Conservation (phyloP, 768 basidiomycete genomes). For the Psilocybe cubensis region DNA sequence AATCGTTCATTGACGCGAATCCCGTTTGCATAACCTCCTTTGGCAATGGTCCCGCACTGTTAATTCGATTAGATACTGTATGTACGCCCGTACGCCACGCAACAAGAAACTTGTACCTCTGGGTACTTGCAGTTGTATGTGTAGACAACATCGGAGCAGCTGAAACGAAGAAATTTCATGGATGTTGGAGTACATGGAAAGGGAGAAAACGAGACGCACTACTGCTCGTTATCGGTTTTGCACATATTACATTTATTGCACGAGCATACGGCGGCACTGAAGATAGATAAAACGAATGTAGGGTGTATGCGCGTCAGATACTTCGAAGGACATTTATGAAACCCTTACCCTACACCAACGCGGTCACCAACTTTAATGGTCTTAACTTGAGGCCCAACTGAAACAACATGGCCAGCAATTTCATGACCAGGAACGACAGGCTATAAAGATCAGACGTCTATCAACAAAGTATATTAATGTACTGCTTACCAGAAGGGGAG, state of each 20-base stretch:
- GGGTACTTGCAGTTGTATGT: conserved; percentile 48
- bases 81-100: no score
- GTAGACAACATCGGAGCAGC: conserved; percentile 43
- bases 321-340: background rate
- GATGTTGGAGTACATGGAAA: background rate
- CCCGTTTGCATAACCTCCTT: conserved; percentile 53
- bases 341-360: conserved; percentile 48
- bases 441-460: conserved; percentile 15
- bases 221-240: conserved; percentile 56
- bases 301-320: background rate
- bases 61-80: background rate
- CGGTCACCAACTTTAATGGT: conserved; percentile 60
- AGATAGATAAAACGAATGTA: conserved; percentile 30
- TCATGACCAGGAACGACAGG: conserved; percentile 53
- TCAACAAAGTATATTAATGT: background rate
- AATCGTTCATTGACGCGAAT: conserved; percentile 54
- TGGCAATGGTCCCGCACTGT: conserved; percentile 37
- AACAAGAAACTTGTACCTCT: conserved; percentile 24
- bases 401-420: conserved; percentile 55
- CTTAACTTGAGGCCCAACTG: conserved; percentile 56
- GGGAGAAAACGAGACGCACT: conserved; percentile 29
- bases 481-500: conserved; percentile 27
- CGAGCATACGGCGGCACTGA: conserved; percentile 49
- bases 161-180: conserved; percentile 4
- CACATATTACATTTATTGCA: conserved; percentile 54